These are phyloP conservation scores for Meyerozyma carpophila DNA, from an alignment of 1,139 yeast genomes.

Conservation along the genomic window DNA sequence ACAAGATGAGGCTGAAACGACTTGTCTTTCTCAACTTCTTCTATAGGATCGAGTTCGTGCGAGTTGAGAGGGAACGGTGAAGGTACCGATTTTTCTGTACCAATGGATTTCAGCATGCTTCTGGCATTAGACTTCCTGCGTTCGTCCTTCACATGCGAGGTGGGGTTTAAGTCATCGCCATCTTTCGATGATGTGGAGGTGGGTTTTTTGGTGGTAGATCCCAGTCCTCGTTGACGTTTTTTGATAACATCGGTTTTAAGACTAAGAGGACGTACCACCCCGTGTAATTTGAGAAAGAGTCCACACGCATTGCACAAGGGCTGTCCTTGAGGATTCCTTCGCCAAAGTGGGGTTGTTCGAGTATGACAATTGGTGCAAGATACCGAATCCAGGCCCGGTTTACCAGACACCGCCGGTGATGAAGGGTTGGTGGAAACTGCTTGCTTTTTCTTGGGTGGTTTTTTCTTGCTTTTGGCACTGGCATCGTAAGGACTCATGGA, in stretches of 20 bases:
- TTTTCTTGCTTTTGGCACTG: background rate
- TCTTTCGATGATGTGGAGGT: conserved; percentile 12
- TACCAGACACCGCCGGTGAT: conserved; percentile 1
- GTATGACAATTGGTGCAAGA: conserved; percentile 23
- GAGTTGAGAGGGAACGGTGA: background rate
- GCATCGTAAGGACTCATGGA: background rate
- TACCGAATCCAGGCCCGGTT: conserved; percentile 4
- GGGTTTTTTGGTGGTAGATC: conserved; percentile 7
- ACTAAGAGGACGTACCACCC: conserved; percentile 23
- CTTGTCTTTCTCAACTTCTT: conserved; percentile 6
- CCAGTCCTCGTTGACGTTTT: conserved; percentile 21
- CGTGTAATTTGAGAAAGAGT: conserved; percentile 21
- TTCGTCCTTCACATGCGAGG: conserved; percentile 13
- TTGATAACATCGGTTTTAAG: conserved; percentile 24
- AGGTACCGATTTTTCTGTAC: background rate
- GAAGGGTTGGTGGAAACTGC: conserved; percentile 1
- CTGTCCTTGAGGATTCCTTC: conserved; percentile 23
- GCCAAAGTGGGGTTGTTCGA: conserved; percentile 23
- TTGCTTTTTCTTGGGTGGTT: conserved; percentile 2
- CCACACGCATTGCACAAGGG: conserved; percentile 27
- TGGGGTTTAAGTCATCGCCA: conserved; percentile 37
- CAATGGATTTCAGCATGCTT: background rate
- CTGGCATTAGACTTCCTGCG: background rate
- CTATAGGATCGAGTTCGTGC: conserved; percentile 9
- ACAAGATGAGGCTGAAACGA: background rate